Percentiles rank a stretch among this genome's conserved stretches.
phyloP scores from a whole-genome alignment of 164 flowering plant species.

The Litsea cubeba region DNA sequence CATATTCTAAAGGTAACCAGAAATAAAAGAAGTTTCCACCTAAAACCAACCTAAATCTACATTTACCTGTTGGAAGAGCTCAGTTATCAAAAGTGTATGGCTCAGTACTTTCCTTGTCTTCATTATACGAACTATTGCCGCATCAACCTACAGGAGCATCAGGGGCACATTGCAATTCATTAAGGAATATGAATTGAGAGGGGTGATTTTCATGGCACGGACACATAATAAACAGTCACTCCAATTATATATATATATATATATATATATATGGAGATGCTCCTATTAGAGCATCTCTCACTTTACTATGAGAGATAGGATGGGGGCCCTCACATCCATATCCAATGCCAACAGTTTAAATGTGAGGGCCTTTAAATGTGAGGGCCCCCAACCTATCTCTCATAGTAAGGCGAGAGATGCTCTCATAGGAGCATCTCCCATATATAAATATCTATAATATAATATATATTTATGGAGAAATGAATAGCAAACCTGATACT shows the following conservation, averaged over 20 bases:
- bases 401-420: too few relatives aligned
- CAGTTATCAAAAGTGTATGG: slow-evolving; percentile 96
- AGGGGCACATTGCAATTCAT: background rate
- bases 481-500: slow-evolving; percentile 72
- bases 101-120: slow-evolving; percentile 97
- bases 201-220: background rate
- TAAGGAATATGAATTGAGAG: background rate
- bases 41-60: background rate
- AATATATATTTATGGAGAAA: background rate
- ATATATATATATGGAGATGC: too few relatives aligned
- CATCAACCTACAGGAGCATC: slow-evolving; percentile 68
- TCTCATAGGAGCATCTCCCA: too few relatives aligned
- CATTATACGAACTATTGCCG: slow-evolving; percentile 99
- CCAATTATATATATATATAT: too few relatives aligned
- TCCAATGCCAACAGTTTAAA: too few relatives aligned
- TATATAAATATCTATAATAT: too few relatives aligned
- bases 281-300: too few relatives aligned
- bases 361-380: too few relatives aligned
- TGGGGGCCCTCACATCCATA: too few relatives aligned
- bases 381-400: too few relatives aligned
- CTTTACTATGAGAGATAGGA: too few relatives aligned
- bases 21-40: background rate
- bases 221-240: background rate
- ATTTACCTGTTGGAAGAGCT: slow-evolving; percentile 95
- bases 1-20: background rate